Conservation (phyloP, 2,329 filamentous ascomycete genomes). For the Parascedosporium putredinis region DNA sequence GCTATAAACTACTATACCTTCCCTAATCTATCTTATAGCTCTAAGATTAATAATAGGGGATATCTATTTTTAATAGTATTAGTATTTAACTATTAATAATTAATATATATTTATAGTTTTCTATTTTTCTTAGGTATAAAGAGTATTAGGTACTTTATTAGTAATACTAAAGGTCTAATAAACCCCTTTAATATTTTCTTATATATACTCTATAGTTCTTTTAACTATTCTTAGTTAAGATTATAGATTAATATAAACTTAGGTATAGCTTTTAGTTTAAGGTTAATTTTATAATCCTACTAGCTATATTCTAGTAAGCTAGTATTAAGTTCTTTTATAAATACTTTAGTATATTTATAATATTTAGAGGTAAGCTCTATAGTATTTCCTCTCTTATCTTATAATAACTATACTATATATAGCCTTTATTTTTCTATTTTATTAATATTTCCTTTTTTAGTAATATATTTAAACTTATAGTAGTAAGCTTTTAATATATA, state of each 20-base stretch:
- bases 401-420: background rate
- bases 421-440: background rate
- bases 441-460: no score
- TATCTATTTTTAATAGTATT: background rate
- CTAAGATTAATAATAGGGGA: constrained; percentile 2
- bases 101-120: background rate
- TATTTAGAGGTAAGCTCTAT: no score
- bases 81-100: background rate
- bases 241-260: background rate
- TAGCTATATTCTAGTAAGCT: background rate
- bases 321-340: no score
- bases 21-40: constrained; percentile 11
- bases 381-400: background rate
- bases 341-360: no score
- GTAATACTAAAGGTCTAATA: background rate
- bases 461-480: no score
- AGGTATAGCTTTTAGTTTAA: background rate
- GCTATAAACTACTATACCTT: constrained; percentile 6
- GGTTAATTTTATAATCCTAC: background rate
- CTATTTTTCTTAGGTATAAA: background rate
- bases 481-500: no score
- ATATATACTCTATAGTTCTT: background rate
- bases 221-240: background rate
- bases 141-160: background rate
- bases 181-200: background rate